Base-by-base conservation (phyloP, 2,329 filamentous ascomycete genomes). In the Botrytis fabae region DNA sequence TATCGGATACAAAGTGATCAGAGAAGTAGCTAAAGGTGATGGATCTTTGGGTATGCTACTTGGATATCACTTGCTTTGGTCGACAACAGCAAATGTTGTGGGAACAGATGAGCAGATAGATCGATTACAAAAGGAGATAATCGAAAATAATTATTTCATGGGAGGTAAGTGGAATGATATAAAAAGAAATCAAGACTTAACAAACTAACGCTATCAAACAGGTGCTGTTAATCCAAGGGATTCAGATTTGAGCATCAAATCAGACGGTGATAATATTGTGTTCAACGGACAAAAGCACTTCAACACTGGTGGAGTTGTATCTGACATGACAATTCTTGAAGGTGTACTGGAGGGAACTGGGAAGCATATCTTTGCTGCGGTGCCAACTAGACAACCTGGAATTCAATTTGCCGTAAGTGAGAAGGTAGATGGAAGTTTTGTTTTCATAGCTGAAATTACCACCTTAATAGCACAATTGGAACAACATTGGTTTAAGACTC, bases 241-340 rank as follows among this genome's bases (percentile, higher is more conserved):
- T 78, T 88, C 82, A 57, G 89, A 91, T 76, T 80, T 91, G 14
- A 86, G 84, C 44, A 89, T 90, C 74, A 87, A 83, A 0, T 80
- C 83, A 1, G 83, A 88, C 1, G 88, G 86, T 1, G 86, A 89
- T 6, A 81, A 85, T 3, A 79, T 91, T 22, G 79, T 89, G 2
- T 91, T 90, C 80, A 87, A 87, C 73, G 89, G 90, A 1, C 85
- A 84, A 80, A 92, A 92, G 80, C 84, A 87, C 81, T 92, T 92
- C 83, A 92, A 90, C 78, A 92, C 90, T 0, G 90, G 90, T 0
- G 90, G 89, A 40, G 89, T 91, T 0, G 84, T 92, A 2, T 91
- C 89, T 0, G 90, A 92, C 73, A 81, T 92, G 32, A 91, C 89
- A 0, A 88, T 92, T 0, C 84, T 92, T 0, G 90, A 92, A 77